phyloP scores from a whole-genome alignment of 352 stramenopile species.

The Chrysophaeum taylorii region DNA sequence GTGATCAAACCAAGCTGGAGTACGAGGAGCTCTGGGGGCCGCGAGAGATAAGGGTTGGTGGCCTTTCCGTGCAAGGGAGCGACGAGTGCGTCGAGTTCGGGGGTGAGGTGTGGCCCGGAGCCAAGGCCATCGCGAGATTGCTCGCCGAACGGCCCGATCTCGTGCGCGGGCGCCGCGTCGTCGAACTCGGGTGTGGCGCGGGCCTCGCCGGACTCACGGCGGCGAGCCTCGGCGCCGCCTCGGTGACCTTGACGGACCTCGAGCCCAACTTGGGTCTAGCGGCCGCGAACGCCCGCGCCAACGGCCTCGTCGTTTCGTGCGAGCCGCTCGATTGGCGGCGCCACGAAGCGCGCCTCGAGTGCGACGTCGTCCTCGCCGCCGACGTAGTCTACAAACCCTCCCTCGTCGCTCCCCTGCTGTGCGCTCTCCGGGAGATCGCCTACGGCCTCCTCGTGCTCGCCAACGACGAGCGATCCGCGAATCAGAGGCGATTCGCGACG shows the following conservation, averaged over 20 bases:
- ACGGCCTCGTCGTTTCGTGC: background rate
- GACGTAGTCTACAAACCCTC: slow-evolving; percentile 3
- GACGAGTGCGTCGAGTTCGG: background rate
- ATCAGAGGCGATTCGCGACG: background rate
- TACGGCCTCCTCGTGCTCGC: background rate
- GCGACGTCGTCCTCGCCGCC: background rate
- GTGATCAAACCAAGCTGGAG: no score
- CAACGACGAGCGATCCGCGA: background rate
- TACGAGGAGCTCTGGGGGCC: background rate
- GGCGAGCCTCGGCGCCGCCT: background rate
- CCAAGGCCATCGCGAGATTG: background rate
- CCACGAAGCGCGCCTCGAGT: background rate
- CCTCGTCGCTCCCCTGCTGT: background rate
- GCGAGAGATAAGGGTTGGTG: background rate
- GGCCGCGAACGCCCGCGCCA: background rate
- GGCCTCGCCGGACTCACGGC: background rate
- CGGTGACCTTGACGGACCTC: background rate
- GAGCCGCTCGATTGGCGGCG: background rate
- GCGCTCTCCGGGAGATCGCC: background rate
- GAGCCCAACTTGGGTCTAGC: background rate
- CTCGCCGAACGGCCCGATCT: background rate
- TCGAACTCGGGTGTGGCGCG: background rate
- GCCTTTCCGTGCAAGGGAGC: background rate
- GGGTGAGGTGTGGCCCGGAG: background rate
- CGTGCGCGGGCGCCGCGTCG: background rate